Percentiles rank a stretch among this genome's conserved stretches.
These are phyloP conservation scores for Ziziphus jujuba DNA, from an alignment of 306 rosid species.

Conservation along the genomic window DNA sequence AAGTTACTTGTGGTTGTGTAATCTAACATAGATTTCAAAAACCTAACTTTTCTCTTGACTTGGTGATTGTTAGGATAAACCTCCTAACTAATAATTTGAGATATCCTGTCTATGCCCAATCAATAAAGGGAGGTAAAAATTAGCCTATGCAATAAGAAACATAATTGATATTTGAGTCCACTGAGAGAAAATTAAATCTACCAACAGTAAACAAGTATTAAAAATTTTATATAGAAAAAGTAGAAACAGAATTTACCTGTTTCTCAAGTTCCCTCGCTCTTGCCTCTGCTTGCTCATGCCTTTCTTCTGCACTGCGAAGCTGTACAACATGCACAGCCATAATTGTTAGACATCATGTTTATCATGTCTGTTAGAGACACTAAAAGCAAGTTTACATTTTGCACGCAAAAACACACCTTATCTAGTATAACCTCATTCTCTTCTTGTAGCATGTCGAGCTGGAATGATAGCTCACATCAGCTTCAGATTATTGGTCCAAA, in stretches of 20 bases:
- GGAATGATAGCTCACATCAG: conserved; percentile 37
- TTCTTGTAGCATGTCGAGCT: conserved; percentile 98
- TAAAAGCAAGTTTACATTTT: conserved; percentile 11
- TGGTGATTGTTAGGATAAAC: not conserved
- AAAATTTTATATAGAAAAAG: not conserved
- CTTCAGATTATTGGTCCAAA: conserved; percentile 19
- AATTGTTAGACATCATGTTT: conserved; percentile 28
- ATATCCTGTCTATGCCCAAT: not conserved
- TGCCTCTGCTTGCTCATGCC: conserved; percentile 79
- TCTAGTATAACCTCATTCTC: conserved; percentile 62
- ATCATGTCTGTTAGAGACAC: conserved; percentile 2
- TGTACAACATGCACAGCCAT: conserved; percentile 40
- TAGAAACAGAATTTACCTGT: conserved; percentile 54
- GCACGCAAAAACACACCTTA: conserved; percentile 50
- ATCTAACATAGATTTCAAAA: not conserved
- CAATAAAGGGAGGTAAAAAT: not conserved
- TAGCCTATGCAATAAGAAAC: not conserved
- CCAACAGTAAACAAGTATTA: not conserved
- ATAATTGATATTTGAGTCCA: not conserved
- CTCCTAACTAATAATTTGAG: not conserved
- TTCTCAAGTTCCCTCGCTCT: conserved; percentile 88
- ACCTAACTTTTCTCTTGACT: not conserved
- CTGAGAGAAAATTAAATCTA: not conserved
- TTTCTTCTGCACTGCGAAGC: conserved; percentile 84
- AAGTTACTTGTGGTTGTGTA: no score